phyloP scores from a whole-genome alignment of 2,329 filamentous ascomycete genomes.

The Gyromitra esculenta region DNA sequence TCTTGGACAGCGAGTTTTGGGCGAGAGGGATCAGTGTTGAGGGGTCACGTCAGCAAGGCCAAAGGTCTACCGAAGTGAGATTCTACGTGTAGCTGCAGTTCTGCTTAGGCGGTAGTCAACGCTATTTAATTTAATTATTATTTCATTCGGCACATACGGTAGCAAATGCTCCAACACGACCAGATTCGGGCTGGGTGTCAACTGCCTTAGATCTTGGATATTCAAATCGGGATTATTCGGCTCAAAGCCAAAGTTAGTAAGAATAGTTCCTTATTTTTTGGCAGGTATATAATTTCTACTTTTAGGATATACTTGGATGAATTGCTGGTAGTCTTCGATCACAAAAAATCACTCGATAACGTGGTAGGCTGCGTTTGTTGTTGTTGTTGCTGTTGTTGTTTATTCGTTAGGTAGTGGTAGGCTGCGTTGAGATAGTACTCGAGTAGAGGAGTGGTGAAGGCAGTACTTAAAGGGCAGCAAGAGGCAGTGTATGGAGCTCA shows the following conservation, averaged over 20 bases:
- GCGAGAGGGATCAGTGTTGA: neutral
- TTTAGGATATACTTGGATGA: neutral
- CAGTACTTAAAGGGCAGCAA: neutral
- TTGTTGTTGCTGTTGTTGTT: no score
- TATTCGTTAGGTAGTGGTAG: neutral
- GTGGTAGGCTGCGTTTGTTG: neutral
- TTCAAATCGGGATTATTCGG: neutral
- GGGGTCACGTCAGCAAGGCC: neutral
- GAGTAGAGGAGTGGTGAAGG: neutral
- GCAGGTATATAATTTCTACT: neutral
- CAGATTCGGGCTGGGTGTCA: neutral
- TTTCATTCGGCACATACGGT: no score
- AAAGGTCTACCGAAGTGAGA: neutral
- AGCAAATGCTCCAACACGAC: neutral
- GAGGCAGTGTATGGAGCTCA: neutral
- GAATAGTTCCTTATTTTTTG: neutral
- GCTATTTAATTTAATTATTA: no score
- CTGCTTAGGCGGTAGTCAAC: no score
- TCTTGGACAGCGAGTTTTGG: neutral
- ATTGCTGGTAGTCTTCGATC: neutral
- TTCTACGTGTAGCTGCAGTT: neutral
- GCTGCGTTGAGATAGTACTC: neutral
- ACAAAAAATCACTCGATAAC: neutral
- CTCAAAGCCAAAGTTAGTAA: neutral
- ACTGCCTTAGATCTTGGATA: neutral